Evolutionary conservation across 352 stramenopile genomes (phyloP).

Genomic region (Pythium myriotylum): DNA sequence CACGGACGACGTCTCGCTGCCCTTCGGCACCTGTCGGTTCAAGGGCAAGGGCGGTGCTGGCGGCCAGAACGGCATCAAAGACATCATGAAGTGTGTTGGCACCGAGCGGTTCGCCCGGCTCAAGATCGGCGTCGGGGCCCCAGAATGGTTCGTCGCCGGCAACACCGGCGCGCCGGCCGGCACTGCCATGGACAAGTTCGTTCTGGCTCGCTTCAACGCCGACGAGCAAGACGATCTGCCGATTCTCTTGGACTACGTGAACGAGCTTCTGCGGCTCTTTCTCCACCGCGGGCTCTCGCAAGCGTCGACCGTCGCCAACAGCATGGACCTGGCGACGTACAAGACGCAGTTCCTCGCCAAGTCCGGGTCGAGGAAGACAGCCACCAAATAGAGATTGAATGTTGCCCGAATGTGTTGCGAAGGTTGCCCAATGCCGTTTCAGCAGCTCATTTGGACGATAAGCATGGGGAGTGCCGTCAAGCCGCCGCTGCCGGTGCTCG

Average conservation of each 20-base stretch:
- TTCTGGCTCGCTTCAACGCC: constrained; percentile 74
- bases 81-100: constrained; percentile 85
- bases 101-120: constrained; percentile 84
- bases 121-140: constrained; percentile 78
- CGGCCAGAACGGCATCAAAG: constrained; percentile 80
- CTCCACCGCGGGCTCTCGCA: constrained; percentile 78
- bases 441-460: neutral
- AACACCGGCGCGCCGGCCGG: constrained; percentile 68
- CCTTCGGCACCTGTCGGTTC: constrained; percentile 83
- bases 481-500: constrained; percentile 51
- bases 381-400: constrained; percentile 19
- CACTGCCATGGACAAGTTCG: constrained; percentile 85
- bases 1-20: constrained; percentile 78
- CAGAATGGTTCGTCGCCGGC: constrained; percentile 74
- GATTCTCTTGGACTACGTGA: constrained; percentile 62
- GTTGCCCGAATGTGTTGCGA: constrained; percentile 30
- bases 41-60: constrained; percentile 76
- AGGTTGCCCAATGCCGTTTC: constrained; percentile 19
- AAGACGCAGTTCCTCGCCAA: constrained; percentile 41
- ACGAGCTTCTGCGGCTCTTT: constrained; percentile 81
- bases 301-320: constrained; percentile 75
- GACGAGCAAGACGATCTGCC: constrained; percentile 79
- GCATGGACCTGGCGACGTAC: constrained; percentile 68
- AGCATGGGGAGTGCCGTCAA: constrained; percentile 17
- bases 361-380: neutral